Conservation (phyloP, 371 early-diverging fungal species). For the Mucor indicus region DNA sequence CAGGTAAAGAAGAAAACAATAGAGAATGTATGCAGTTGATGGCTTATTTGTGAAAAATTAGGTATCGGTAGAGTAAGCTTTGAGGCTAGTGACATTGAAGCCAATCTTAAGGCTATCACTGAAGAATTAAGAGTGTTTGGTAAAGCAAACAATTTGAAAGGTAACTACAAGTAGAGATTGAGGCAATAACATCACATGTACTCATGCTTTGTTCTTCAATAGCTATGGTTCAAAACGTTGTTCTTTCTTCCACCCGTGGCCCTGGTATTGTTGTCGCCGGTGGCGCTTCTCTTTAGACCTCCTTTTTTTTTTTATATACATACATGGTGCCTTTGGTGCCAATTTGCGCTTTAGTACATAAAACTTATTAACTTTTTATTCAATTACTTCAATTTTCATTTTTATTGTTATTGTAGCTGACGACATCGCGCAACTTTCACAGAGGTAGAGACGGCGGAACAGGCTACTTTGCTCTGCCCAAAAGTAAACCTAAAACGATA, state of each 20-base stretch:
- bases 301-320: not conserved
- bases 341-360: no score
- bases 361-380: no score
- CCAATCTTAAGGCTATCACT: constrained; percentile 54
- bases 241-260: constrained; percentile 59
- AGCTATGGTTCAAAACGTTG: constrained; percentile 62
- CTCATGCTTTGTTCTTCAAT: not conserved
- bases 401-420: no score
- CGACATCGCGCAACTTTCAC: no score
- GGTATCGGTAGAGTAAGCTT: constrained; percentile 55
- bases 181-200: not conserved
- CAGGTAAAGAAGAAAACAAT: constrained; percentile 36
- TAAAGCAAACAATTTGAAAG: constrained; percentile 56
- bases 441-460: no score
- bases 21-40: no score
- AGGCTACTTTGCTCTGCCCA: no score
- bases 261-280: constrained; percentile 53
- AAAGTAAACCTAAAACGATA: no score
- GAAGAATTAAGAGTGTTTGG: constrained; percentile 57
- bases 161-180: constrained; percentile 16
- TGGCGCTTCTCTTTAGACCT: constrained; percentile 24
- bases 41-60: no score
- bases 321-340: no score
- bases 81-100: constrained; percentile 54
- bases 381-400: no score